Conservation (phyloP, 2,329 filamentous ascomycete genomes). For the Balansia obtecta region DNA sequence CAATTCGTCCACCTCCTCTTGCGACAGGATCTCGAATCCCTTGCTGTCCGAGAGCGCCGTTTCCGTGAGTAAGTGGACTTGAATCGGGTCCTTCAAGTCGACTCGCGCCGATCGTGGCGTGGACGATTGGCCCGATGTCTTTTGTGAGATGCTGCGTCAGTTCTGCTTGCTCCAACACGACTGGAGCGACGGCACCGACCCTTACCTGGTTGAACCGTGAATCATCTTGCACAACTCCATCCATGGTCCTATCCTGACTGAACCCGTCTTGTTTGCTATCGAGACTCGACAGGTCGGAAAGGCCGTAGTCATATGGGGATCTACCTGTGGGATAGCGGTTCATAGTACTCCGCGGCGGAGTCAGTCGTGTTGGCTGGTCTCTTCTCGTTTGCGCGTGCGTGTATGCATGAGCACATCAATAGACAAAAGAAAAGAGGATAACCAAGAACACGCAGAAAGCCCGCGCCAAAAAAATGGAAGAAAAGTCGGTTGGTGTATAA, state of each 20-base stretch:
- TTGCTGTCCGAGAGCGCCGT: constrained; percentile 85
- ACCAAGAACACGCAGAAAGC: background rate
- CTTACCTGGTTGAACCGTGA: constrained; percentile 46
- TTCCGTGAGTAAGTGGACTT: constrained; percentile 85
- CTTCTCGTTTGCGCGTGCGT: constrained; percentile 7
- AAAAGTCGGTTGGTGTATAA: background rate
- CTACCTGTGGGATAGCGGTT: constrained; percentile 25
- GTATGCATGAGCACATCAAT: constrained; percentile 14
- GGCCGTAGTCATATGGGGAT: constrained; percentile 23
- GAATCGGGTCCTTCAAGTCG: constrained; percentile 59
- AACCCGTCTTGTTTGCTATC: constrained; percentile 42
- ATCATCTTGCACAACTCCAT: constrained; percentile 24
- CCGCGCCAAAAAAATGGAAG: background rate
- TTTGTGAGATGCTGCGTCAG: background rate
- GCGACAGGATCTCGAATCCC: constrained; percentile 71
- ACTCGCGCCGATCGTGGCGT: constrained; percentile 33
- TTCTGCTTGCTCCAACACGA: too few relatives aligned
- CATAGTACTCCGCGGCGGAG: constrained; percentile 16
- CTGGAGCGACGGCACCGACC: constrained; percentile 1
- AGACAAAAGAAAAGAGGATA: constrained; percentile 1
- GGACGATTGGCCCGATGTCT: constrained; percentile 1
- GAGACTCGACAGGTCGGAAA: constrained; percentile 21
- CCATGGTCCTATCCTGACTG: constrained; percentile 35
- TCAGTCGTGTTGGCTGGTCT: background rate
- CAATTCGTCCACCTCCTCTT: constrained; percentile 80